Base-by-base conservation (phyloP, 169 alveolate species). In the Eimeria sp. region DNA sequence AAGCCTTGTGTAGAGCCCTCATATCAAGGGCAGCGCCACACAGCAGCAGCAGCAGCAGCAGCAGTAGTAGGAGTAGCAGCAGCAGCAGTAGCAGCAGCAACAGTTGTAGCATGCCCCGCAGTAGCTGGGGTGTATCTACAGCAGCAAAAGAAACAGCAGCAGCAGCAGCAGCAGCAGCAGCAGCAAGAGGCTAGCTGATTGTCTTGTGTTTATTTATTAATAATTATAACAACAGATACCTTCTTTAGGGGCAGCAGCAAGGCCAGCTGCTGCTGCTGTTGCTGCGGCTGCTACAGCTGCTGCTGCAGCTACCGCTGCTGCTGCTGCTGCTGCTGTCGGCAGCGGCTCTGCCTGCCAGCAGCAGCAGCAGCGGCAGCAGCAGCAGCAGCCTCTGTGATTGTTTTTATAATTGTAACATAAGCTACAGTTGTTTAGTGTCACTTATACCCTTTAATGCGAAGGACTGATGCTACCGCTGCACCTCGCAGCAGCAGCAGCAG, bases 291-390 rank as follows among this genome's bases (percentile, higher is more conserved):
- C 56, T 72, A 20, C 6, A 72, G 82, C 82, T 33, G 23, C 82
- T 16, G 82, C 82, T 72, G 37, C 58, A 11, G 60, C 64, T 76
- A n/a, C n/a, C n/a, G n/a, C n/a, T n/a, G 87, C 62, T 43, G 87
- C 87, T 46, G 87, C 87, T 8, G 87, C 87, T 43, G 87, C 87
- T 46, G 60, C 25, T 33, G 88, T 78, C 88, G 88, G 88, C 88
- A 78, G 88, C 88, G 88, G 64, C 88, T 78, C 88, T 68, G 88
- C 88, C 88, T 66, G 58, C 20, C 49, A 56, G 76, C 90, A 82
- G 90, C 90, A 82, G 90, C 90, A 82, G 90, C 90, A 18, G 90
- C 90, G n/a, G 90, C 76, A 82, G 74, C 71, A 43, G 87, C 87
- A 33, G 87, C 87, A 77, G 37, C 87, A 33, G 90, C 58, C 88